Conservation (phyloP, 495 filamentous ascomycete genomes). For the Trichoderma virens region DNA sequence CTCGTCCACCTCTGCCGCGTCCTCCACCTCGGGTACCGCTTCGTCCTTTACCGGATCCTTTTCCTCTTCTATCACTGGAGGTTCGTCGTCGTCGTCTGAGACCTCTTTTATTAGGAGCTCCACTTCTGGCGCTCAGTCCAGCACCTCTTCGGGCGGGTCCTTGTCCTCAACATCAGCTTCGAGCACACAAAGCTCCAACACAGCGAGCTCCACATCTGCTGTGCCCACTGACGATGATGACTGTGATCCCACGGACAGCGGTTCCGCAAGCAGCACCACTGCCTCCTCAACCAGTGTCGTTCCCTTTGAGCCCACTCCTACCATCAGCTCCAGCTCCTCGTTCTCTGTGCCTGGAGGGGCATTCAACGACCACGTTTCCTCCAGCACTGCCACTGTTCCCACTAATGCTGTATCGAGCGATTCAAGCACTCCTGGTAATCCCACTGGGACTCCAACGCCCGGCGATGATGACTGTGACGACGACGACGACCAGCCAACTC, state of each 20-base stretch:
- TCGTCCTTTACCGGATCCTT: too few species aligned
- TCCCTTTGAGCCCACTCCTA: too few species aligned
- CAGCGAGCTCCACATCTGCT: background rate
- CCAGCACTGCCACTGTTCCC: background rate
- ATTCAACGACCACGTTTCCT: background rate
- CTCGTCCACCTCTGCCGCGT: too few species aligned
- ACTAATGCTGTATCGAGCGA: background rate
- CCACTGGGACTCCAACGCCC: too few species aligned
- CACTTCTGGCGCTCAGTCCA: too few species aligned
- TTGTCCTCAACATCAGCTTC: background rate
- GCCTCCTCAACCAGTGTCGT: too few species aligned
- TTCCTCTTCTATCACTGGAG: too few species aligned
- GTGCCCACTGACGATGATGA: background rate
- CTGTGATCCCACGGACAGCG: background rate
- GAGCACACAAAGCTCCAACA: background rate
- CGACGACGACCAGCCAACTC: background rate
- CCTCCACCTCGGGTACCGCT: too few species aligned
- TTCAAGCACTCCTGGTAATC: background rate
- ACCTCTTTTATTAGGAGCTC: too few species aligned
- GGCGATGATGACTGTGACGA: background rate
- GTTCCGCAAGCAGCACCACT: background rate
- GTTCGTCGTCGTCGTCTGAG: too few species aligned
- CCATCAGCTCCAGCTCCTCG: background rate
- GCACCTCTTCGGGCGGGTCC: too few species aligned
- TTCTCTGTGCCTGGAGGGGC: background rate